These are phyloP conservation scores for Pseudogymnoascus sp. DNA, from an alignment of 2,329 filamentous ascomycete genomes.

Conservation along the genomic window DNA sequence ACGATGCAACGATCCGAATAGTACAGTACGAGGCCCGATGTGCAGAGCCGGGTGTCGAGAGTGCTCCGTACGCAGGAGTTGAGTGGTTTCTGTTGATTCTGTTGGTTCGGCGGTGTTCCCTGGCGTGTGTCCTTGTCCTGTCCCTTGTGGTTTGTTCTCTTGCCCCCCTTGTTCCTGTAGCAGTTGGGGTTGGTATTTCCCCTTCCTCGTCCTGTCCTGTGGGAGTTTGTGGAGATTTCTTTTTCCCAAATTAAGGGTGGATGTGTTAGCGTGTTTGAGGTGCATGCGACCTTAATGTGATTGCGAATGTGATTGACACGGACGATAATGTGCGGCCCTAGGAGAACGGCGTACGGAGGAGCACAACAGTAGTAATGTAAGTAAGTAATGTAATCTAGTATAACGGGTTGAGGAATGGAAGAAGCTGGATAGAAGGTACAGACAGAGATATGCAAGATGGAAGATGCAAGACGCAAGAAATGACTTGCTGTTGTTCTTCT, in stretches of 20 bases:
- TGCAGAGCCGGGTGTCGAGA: neutral
- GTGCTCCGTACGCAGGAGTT: neutral
- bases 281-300: constrained; percentile 1
- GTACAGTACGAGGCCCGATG: neutral
- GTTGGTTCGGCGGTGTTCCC: neutral
- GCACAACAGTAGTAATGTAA: neutral
- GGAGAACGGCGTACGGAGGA: neutral
- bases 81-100: neutral
- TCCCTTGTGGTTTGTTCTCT: neutral
- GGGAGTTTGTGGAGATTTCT: neutral
- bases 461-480: neutral
- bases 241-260: neutral
- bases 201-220: neutral
- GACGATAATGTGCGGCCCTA: neutral
- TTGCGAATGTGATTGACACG: neutral
- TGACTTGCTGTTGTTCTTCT: neutral
- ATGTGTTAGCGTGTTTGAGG: neutral
- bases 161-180: neutral
- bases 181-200: neutral
- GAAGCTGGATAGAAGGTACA: neutral
- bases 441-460: neutral
- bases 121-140: neutral
- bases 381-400: neutral
- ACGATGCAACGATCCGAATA: neutral
- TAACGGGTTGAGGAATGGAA: neutral